Conservation (phyloP, 441 rosid species). For the Euphorbia celastroides region DNA sequence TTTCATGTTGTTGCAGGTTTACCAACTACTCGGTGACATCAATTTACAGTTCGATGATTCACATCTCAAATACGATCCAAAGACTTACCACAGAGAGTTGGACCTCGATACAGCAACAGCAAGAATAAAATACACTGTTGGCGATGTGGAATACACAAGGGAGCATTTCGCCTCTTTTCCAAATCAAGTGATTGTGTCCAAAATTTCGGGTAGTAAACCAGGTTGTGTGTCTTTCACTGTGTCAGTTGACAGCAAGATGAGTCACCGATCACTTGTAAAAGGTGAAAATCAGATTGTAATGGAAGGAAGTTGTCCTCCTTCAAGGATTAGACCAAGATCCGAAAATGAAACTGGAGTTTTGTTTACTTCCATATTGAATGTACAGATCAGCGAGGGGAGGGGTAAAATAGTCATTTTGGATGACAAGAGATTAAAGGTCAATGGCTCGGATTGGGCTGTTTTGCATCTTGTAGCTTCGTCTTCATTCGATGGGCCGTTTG, state of each 20-base stretch:
- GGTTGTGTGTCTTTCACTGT: conserved; percentile 64
- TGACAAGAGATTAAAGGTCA: conserved; percentile 58
- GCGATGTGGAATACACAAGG: conserved; percentile 54
- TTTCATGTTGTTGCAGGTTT: conserved; percentile 47
- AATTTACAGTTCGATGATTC: conserved; percentile 66
- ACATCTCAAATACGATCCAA: conserved; percentile 51
- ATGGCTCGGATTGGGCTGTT: conserved; percentile 78
- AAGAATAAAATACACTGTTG: conserved; percentile 60
- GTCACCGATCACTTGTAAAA: conserved; percentile 38
- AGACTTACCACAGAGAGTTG: conserved; percentile 71
- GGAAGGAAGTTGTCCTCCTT: conserved; percentile 68
- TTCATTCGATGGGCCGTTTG: conserved; percentile 87
- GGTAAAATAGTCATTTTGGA: conserved; percentile 46
- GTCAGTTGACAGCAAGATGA: conserved; percentile 62
- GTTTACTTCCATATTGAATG: conserved; percentile 58
- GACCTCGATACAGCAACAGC: conserved; percentile 81
- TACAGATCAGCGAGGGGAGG: conserved; percentile 46
- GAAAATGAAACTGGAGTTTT: conserved; percentile 56
- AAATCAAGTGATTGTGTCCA: conserved; percentile 65
- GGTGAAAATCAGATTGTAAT: conserved; percentile 52
- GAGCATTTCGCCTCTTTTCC: conserved; percentile 80
- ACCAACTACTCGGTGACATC: conserved; percentile 82
- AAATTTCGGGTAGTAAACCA: conserved; percentile 57
- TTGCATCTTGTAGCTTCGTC: conserved; percentile 64
- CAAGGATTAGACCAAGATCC: conserved; percentile 41